phyloP scores from a whole-genome alignment of 2,329 filamentous ascomycete species.

The Calonectria pseudoturangicola region DNA sequence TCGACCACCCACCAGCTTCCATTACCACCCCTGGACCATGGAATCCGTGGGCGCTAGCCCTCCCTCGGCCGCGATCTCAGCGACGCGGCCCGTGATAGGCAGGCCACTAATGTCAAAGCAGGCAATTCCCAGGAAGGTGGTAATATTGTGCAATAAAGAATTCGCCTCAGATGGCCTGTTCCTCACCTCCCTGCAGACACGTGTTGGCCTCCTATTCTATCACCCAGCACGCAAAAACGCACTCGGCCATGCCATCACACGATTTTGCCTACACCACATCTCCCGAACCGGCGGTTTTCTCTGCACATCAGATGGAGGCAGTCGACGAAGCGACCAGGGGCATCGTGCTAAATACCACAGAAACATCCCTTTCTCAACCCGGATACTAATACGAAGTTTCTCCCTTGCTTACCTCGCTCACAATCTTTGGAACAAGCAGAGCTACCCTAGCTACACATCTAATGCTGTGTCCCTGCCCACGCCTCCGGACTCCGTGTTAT shows the following conservation, averaged over 20 bases:
- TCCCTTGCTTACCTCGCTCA: neutral
- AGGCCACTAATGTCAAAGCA: constrained; percentile 38
- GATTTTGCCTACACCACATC: constrained; percentile 43
- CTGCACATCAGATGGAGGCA: constrained; percentile 34
- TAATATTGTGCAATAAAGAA: constrained; percentile 51
- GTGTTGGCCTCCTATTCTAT: constrained; percentile 51
- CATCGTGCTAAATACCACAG: constrained; percentile 24
- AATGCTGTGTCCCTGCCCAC: constrained; percentile 34
- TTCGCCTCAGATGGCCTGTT: constrained; percentile 45
- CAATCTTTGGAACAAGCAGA: constrained; percentile 15
- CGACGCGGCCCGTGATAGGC: constrained; percentile 44
- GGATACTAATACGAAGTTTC: constrained; percentile 40
- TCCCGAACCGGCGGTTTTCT: constrained; percentile 23
- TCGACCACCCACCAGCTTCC: constrained; percentile 13
- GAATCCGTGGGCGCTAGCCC: constrained; percentile 44
- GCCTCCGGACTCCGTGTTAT: constrained; percentile 35
- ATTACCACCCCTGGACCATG: constrained; percentile 14
- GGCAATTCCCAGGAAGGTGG: constrained; percentile 49
- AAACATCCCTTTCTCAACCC: constrained; percentile 28
- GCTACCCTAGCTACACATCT: constrained; percentile 16
- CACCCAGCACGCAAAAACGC: constrained; percentile 38
- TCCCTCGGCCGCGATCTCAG: constrained; percentile 46
- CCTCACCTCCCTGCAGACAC: constrained; percentile 47
- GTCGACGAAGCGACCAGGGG: constrained; percentile 14
- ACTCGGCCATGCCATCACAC: constrained; percentile 43